Percentiles rank a stretch among this genome's conserved stretches.
Conservation (phyloP, 768 basidiomycete species). For the Stropharia rugosoannulata region DNA sequence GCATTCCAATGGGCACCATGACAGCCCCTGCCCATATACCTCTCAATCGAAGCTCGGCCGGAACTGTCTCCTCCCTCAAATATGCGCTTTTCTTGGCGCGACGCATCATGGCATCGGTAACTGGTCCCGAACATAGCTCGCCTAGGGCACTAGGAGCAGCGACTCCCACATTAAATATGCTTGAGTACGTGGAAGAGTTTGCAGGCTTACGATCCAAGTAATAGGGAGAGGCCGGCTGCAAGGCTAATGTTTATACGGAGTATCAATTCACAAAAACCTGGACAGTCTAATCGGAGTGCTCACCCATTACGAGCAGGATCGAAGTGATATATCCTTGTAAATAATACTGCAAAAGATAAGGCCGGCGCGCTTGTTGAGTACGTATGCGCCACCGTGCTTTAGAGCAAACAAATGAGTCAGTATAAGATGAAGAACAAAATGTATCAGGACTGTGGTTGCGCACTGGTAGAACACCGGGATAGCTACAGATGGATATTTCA, state of each 20-base stretch:
- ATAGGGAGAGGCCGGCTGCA: slow-evolving; percentile 34
- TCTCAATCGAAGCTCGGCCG: slow-evolving; percentile 34
- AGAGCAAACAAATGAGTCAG: neutral
- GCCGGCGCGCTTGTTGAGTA: slow-evolving; percentile 40
- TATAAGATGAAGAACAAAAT: neutral
- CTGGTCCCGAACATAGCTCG: slow-evolving; percentile 35
- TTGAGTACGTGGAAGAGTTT: neutral
- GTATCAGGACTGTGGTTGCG: slow-evolving; percentile 4
- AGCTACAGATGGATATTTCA: slow-evolving; percentile 37
- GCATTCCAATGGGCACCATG: slow-evolving; percentile 30
- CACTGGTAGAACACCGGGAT: slow-evolving; percentile 37
- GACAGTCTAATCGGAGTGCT: neutral
- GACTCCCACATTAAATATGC: neutral
- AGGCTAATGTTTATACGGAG: slow-evolving; percentile 18
- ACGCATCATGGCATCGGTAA: slow-evolving; percentile 35
- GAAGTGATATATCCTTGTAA: slow-evolving; percentile 37
- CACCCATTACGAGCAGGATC: slow-evolving; percentile 37
- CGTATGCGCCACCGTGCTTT: slow-evolving; percentile 34
- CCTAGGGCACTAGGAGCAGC: slow-evolving; percentile 24
- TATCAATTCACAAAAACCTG: neutral
- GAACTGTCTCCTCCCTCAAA: slow-evolving; percentile 19
- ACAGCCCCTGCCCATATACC: slow-evolving; percentile 39
- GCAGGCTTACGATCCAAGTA: slow-evolving; percentile 31
- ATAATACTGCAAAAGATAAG: slow-evolving; percentile 34
- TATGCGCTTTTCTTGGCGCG: slow-evolving; percentile 28